Conservation (phyloP, 495 filamentous ascomycete genomes). For the Daldinia decipiens region DNA sequence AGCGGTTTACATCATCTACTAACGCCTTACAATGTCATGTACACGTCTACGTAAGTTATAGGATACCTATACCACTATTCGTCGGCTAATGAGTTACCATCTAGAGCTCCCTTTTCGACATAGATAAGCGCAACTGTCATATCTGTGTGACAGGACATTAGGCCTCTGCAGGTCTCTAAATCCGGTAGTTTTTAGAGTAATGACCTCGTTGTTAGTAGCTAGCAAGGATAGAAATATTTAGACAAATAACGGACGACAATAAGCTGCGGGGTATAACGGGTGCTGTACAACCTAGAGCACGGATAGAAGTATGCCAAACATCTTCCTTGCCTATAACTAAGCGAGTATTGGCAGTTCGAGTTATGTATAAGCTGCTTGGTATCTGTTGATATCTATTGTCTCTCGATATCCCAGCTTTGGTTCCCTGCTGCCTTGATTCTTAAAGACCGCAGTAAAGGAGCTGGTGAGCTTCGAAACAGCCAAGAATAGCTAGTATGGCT, state of each 20-base stretch:
- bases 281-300: constrained; percentile 22
- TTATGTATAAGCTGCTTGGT: constrained; percentile 6
- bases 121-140: constrained; percentile 18
- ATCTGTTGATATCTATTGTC: constrained; percentile 15
- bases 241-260: constrained; percentile 19
- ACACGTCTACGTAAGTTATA: neutral
- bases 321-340: constrained; percentile 34
- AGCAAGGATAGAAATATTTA: constrained; percentile 8
- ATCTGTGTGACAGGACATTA: constrained; percentile 17
- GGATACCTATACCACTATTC: neutral
- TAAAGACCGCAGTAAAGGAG: neutral
- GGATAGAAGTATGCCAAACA: constrained; percentile 35
- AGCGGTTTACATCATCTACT: neutral
- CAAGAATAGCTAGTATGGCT: neutral
- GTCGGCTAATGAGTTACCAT: constrained; percentile 4
- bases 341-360: neutral
- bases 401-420: neutral
- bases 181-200: constrained; percentile 12
- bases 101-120: constrained; percentile 12
- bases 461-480: neutral
- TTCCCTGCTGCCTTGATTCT: neutral
- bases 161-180: constrained; percentile 29
- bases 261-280: constrained; percentile 37
- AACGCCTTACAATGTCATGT: neutral
- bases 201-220: constrained; percentile 9